phyloP scores from a whole-genome alignment of 345 rosid genomes.

The Eucalyptus shirleyi region DNA sequence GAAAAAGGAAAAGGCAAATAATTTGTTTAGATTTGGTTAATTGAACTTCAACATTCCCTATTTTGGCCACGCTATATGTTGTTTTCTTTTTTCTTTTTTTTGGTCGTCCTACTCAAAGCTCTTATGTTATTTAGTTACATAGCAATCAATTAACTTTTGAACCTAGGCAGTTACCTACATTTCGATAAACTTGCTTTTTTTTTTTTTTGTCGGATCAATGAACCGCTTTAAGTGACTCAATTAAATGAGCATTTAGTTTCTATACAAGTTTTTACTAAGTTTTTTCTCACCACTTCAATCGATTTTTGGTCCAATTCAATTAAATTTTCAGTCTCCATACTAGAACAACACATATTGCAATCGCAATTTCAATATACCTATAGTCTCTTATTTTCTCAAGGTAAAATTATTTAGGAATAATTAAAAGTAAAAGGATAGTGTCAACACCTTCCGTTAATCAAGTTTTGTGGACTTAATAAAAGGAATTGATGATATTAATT shows the following conservation, averaged over 20 bases:
- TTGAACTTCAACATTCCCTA: not conserved
- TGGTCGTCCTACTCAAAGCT: too few relatives aligned
- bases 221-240: too few relatives aligned
- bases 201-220: too few relatives aligned
- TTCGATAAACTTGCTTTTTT: too few relatives aligned
- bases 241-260: not conserved
- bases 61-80: not conserved
- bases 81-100: too few relatives aligned
- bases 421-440: too few relatives aligned
- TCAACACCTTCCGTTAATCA: not conserved
- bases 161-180: too few relatives aligned
- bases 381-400: not conserved
- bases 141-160: too few relatives aligned
- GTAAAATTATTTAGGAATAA: not conserved
- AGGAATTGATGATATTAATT: too few relatives aligned
- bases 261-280: not conserved
- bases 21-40: too few relatives aligned
- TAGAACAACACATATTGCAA: rapidly evolving
- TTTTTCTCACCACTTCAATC: not conserved
- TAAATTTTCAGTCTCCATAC: rapidly evolving
- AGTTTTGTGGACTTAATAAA: too few relatives aligned
- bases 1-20: not conserved
- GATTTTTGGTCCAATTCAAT: not conserved
- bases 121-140: too few relatives aligned
- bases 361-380: rapidly evolving